Percentiles rank a stretch among this genome's conserved stretches.
These are phyloP conservation scores for Cymodocea nodosa DNA, from an alignment of 116 monocot genomes.

Conservation along the genomic window DNA sequence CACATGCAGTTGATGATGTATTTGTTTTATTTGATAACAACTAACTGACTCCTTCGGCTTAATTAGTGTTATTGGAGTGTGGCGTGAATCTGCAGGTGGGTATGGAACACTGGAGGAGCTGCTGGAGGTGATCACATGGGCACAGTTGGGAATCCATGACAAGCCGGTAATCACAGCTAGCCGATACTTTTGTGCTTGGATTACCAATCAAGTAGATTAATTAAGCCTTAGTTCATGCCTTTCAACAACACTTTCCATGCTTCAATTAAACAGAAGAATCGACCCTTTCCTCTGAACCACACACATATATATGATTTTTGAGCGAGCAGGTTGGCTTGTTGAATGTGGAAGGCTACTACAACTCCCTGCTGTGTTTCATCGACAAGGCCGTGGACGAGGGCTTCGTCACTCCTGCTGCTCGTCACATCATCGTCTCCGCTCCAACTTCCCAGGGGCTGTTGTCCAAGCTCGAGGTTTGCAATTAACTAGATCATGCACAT, in stretches of 20 bases:
- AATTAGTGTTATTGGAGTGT: neutral
- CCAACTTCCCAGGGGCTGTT: slow-evolving; percentile 24
- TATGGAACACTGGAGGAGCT: slow-evolving; percentile 16
- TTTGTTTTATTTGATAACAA: too few species aligned
- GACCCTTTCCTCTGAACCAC: too few species aligned
- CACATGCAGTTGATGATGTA: too few species aligned
- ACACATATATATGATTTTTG: neutral
- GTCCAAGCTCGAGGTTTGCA: slow-evolving; percentile 37
- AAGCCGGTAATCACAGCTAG: slow-evolving; percentile 6
- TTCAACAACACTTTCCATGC: too few species aligned
- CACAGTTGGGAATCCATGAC: slow-evolving; percentile 18
- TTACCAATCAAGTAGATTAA: too few species aligned
- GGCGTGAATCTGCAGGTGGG: slow-evolving; percentile 4
- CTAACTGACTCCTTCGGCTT: neutral
- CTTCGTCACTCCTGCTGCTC: slow-evolving; percentile 33
- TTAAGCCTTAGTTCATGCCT: too few species aligned
- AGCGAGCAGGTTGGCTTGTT: slow-evolving; percentile 37
- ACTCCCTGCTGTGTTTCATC: slow-evolving; percentile 34
- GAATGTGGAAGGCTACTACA: slow-evolving; percentile 60
- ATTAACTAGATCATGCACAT: too few species aligned
- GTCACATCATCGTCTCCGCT: slow-evolving; percentile 40
- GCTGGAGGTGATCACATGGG: slow-evolving; percentile 16
- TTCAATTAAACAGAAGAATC: too few species aligned
- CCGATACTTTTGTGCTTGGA: neutral
- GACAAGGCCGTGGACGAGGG: slow-evolving; percentile 57